phyloP scores from a whole-genome alignment of 2,329 filamentous ascomycete genomes.

The Xylariomycetidae sp. region DNA sequence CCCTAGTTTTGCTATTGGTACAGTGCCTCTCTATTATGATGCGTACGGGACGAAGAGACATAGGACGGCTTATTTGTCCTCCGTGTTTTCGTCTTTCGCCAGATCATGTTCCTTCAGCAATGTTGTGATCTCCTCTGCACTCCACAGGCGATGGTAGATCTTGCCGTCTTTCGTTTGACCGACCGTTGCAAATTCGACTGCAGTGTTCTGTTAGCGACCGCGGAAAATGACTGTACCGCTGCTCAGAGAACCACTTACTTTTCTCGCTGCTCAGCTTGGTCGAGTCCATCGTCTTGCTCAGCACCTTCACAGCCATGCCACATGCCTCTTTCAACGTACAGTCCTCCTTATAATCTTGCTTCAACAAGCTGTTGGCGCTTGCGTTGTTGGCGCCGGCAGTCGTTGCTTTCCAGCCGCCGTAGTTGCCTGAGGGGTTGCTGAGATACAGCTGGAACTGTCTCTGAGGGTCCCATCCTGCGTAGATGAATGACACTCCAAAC shows the following conservation, averaged over 20 bases:
- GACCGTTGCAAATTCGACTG: slow-evolving; percentile 97
- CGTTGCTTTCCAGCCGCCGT: slow-evolving; percentile 98
- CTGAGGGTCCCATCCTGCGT: slow-evolving; percentile 94
- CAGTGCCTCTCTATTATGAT: slow-evolving; percentile 14
- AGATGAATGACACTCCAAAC: slow-evolving; percentile 99
- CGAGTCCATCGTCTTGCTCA: slow-evolving; percentile 99
- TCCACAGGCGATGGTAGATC: slow-evolving; percentile 98
- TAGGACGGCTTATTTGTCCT: slow-evolving; percentile 60
- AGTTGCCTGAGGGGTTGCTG: slow-evolving; percentile 98
- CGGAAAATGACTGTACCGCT: slow-evolving; percentile 7
- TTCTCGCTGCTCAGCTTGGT: slow-evolving; percentile 99
- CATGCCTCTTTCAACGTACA: slow-evolving; percentile 95
- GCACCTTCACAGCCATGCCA: slow-evolving; percentile 93
- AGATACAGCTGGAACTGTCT: slow-evolving; percentile 98
- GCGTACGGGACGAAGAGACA: too few species aligned
- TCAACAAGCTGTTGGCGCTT: slow-evolving; percentile 91
- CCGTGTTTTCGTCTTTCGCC: slow-evolving; percentile 75
- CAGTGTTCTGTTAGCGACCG: slow-evolving; percentile 17
- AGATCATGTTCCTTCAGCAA: slow-evolving; percentile 93
- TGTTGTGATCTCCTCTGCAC: slow-evolving; percentile 90
- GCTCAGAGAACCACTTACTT: slow-evolving; percentile 57
- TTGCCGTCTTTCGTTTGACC: slow-evolving; percentile 92
- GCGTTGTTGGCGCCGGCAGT: slow-evolving; percentile 98
- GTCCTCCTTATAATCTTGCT: slow-evolving; percentile 99
- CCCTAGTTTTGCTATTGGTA: slow-evolving; percentile 15